phyloP scores from a whole-genome alignment of 2,329 filamentous ascomycete species.

The Colletotrichum brevisporum region DNA sequence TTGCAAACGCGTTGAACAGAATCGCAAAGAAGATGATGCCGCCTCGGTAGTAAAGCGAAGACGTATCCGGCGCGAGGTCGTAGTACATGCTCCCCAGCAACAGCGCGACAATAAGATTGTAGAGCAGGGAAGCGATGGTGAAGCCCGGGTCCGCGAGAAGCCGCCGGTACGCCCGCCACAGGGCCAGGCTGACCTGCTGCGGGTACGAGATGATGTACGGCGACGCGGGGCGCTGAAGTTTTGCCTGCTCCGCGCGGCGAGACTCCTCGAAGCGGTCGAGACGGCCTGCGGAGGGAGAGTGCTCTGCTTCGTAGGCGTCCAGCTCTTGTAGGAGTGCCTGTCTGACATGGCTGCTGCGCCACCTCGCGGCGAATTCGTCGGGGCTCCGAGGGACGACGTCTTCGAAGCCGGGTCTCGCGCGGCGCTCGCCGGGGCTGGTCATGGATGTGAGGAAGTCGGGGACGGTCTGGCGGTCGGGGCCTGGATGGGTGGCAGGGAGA shows the following conservation, averaged over 20 bases:
- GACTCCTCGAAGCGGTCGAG: constrained; percentile 3
- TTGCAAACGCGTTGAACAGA: constrained; percentile 50
- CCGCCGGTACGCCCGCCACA: constrained; percentile 75
- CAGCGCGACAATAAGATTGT: constrained; percentile 62
- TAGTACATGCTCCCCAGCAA: constrained; percentile 78
- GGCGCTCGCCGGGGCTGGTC: constrained; percentile 75
- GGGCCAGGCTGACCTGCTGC: constrained; percentile 74
- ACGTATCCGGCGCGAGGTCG: constrained; percentile 65
- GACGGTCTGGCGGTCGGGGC: constrained; percentile 67
- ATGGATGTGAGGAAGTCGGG: constrained; percentile 80
- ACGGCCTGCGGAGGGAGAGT: constrained; percentile 36
- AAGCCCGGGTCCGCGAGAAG: constrained; percentile 74
- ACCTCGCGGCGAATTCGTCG: constrained; percentile 76
- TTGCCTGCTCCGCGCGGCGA: constrained; percentile 66
- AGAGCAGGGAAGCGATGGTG: constrained; percentile 44
- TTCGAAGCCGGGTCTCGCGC: constrained; percentile 70
- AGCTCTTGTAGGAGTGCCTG: constrained; percentile 70
- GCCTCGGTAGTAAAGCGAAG: constrained; percentile 64
- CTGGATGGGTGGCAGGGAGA: constrained; percentile 2
- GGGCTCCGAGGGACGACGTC: constrained; percentile 74
- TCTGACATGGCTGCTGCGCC: constrained; percentile 74
- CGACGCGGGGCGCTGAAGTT: constrained; percentile 78
- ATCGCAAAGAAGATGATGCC: constrained; percentile 47
- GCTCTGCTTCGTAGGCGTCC: constrained; percentile 6
- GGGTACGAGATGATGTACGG: constrained; percentile 84